Conservation (phyloP, 495 filamentous ascomycete species). For the Usnea hakonensis region DNA sequence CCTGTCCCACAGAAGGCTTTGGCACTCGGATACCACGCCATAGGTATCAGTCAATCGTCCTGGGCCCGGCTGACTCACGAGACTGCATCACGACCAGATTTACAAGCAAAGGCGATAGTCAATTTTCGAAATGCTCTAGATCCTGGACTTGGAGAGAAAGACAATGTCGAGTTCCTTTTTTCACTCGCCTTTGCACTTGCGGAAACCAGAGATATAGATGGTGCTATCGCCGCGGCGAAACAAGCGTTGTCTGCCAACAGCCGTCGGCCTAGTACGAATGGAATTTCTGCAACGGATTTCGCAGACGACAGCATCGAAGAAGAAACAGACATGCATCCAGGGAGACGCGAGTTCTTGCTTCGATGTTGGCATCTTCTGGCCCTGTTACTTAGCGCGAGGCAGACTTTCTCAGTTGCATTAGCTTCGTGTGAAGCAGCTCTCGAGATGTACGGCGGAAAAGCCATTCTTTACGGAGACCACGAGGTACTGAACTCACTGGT, state of each 20-base stretch:
- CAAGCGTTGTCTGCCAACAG: constrained; percentile 36
- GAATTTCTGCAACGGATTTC: constrained; percentile 3
- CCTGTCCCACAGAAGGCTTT: constrained; percentile 47
- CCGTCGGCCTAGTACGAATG: not conserved
- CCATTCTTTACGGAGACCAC: constrained; percentile 15
- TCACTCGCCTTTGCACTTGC: constrained; percentile 71
- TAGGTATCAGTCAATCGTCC: constrained; percentile 74
- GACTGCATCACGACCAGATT: constrained; percentile 55
- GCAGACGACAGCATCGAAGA: not conserved
- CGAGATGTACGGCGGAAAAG: constrained; percentile 61
- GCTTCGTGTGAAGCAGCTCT: constrained; percentile 83
- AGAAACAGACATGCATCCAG: not conserved
- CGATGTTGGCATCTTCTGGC: constrained; percentile 77
- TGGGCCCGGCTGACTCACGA: constrained; percentile 78
- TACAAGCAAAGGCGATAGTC: constrained; percentile 64
- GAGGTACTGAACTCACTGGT: constrained; percentile 32
- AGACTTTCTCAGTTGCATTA: constrained; percentile 73
- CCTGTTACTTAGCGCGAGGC: constrained; percentile 73
- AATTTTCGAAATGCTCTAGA: constrained; percentile 64
- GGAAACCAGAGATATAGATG: constrained; percentile 67
- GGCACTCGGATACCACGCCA: constrained; percentile 64
- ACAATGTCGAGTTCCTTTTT: constrained; percentile 65
- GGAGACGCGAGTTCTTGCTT: constrained; percentile 9
- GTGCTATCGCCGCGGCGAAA: constrained; percentile 71
- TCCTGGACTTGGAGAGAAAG: constrained; percentile 51